These are phyloP conservation scores for Ganoderma boninense DNA, from an alignment of 1,284 basidiomycete species.

Conservation along the genomic window DNA sequence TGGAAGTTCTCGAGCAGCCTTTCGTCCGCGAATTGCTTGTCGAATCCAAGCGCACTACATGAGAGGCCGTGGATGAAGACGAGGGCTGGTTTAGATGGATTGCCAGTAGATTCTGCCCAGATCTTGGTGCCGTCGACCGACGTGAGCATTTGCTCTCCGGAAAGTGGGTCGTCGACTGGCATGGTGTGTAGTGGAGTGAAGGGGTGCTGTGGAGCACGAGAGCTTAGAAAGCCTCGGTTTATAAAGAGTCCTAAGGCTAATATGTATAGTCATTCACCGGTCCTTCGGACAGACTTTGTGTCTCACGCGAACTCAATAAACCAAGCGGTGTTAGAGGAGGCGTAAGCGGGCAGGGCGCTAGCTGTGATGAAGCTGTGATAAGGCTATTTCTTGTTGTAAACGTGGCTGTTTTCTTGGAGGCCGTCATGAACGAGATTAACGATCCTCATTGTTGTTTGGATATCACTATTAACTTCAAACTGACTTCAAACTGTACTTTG, in stretches of 20 bases:
- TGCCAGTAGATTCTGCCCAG: constrained; percentile 48
- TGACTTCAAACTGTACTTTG: too few species aligned
- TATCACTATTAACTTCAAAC: too few species aligned
- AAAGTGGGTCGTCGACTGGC: neutral
- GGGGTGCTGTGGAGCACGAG: neutral
- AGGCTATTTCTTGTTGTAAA: too few species aligned
- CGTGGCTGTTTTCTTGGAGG: too few species aligned
- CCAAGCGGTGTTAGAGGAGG: too few species aligned
- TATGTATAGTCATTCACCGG: too few species aligned
- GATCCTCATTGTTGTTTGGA: too few species aligned
- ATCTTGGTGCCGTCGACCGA: constrained; percentile 38
- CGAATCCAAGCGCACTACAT: constrained; percentile 44
- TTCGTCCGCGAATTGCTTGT: constrained; percentile 46
- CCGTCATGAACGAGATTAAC: too few species aligned
- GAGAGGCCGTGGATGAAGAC: constrained; percentile 52
- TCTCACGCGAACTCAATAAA: too few species aligned
- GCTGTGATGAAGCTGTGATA: too few species aligned
- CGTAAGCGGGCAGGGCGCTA: too few species aligned
- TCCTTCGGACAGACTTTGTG: too few species aligned
- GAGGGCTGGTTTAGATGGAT: constrained; percentile 45
- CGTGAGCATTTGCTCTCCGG: constrained; percentile 12
- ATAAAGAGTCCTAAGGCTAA: neutral
- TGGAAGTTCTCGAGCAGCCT: constrained; percentile 41
- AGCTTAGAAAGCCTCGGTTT: constrained; percentile 1
- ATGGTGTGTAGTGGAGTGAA: neutral